Base-by-base conservation (phyloP, 2,329 filamentous ascomycete genomes). In the Balansia obtecta region DNA sequence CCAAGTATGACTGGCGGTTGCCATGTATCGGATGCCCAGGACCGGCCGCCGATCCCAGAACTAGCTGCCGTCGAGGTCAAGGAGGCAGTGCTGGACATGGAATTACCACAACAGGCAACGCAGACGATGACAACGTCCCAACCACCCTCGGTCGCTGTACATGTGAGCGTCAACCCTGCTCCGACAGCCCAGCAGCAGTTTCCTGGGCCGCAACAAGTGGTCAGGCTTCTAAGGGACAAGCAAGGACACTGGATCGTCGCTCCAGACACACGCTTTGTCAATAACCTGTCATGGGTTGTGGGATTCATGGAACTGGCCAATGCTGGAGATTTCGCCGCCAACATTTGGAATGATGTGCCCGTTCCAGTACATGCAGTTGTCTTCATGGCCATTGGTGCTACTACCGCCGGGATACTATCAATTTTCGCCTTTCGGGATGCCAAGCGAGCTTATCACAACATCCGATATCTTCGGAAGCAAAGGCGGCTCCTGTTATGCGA, bases 241-340 rank as follows among this genome's bases (percentile, higher is more conserved):
- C 39, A 46, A 13, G 42, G 46, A 9, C 51, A 53, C 54, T 52
- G 41, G 2, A 13, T n/a, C n/a, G 52, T 58, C 0, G 44, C 52
- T 5, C 52, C 52, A 0, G 53, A 57, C 3, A 52, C 54, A 4
- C 58, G 57, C 1, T 53, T 65, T 6, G 50, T 57, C 34, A 64
- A 65, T 51, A 59, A 67, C 16, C 57, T 67, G 1, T 53, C 58
- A 20, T 58, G 58, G 27, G 59, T 57, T 4, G 61, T 77, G 1
- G 77, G 74, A 0, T 73, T 73, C 45, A 69, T 80, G 16, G 76
- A 80, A 53, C 65, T 78, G 2, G 73, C 72, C 49, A 80, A 80
- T 56, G 74, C 74, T 0, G 69, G 70, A 2, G 76, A 80, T 55
- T 79, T 79, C 50, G 74, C 76, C 0, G 76, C 76, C 50, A 79